Percentiles rank a stretch among this genome's conserved stretches.
Evolutionary conservation across 1,284 basidiomycete species (phyloP).

Genomic region (Gomphus bonarii): DNA sequence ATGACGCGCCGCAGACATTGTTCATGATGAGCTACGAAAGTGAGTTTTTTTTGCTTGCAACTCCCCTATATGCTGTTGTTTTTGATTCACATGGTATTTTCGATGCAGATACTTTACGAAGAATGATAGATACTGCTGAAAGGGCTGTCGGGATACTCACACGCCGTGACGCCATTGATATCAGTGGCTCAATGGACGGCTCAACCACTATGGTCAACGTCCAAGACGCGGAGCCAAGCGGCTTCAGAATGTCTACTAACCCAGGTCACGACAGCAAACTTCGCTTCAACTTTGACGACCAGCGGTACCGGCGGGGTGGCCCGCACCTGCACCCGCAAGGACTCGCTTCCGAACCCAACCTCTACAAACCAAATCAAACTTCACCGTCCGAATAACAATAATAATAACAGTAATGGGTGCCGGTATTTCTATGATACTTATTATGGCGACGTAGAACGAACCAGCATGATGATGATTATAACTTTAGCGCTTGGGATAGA

Average conservation of each 20-base stretch:
- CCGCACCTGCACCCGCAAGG: not conserved
- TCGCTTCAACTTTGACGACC: not conserved
- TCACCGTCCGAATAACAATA: not conserved
- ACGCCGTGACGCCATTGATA: constrained; percentile 22
- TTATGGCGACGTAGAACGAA: not conserved
- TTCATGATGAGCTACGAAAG: constrained; percentile 45
- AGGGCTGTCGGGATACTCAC: constrained; percentile 28
- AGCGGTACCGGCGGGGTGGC: not conserved
- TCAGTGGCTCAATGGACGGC: not conserved
- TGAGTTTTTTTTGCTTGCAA: constrained; percentile 20
- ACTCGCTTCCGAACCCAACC: not conserved
- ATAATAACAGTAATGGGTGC: not conserved
- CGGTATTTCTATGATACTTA: no score
- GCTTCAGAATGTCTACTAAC: not conserved
- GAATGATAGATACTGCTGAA: constrained; percentile 33
- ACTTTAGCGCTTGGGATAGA: not conserved
- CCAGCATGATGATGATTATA: not conserved
- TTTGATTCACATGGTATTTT: not conserved
- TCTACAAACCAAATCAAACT: not conserved
- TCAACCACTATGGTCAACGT: not conserved
- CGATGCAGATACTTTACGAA: constrained; percentile 27
- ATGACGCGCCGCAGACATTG: constrained; percentile 27
- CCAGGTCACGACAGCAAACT: not conserved
- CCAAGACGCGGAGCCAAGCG: not conserved
- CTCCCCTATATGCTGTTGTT: not conserved